Conservation (phyloP, 2,329 filamentous ascomycete species). For the Pyricularia grisea region DNA sequence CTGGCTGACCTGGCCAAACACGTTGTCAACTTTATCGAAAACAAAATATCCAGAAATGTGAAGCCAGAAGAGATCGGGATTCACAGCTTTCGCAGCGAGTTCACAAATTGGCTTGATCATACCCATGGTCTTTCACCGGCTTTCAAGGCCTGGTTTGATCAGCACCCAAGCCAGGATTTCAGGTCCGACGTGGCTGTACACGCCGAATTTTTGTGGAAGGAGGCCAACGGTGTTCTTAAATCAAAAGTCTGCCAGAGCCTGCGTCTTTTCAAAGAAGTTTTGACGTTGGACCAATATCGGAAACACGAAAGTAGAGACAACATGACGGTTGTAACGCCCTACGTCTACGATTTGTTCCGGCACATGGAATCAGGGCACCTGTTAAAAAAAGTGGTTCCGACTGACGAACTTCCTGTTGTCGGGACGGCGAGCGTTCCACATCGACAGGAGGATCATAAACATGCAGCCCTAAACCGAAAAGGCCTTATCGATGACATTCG, state of each 20-base stretch:
- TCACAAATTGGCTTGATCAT: slow-evolving; percentile 44
- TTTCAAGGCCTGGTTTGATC: slow-evolving; percentile 45
- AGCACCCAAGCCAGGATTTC: slow-evolving; percentile 48
- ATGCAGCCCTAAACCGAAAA: background rate
- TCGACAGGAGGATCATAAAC: background rate
- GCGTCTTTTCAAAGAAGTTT: slow-evolving; percentile 44
- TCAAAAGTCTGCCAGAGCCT: slow-evolving; percentile 15
- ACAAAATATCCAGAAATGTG: slow-evolving; percentile 15
- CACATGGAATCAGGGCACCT: slow-evolving; percentile 49
- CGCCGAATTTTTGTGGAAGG: slow-evolving; percentile 54
- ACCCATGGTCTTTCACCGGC: slow-evolving; percentile 29
- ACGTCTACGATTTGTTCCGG: slow-evolving; percentile 54
- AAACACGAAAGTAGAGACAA: slow-evolving; percentile 1
- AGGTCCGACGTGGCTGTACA: slow-evolving; percentile 50
- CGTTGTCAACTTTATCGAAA: slow-evolving; percentile 55
- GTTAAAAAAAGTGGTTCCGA: slow-evolving; percentile 27
- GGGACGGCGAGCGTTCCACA: background rate
- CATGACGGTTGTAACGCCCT: slow-evolving; percentile 60
- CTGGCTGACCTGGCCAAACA: slow-evolving; percentile 62
- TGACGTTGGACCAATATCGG: slow-evolving; percentile 24
- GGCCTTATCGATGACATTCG: background rate
- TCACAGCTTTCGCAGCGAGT: slow-evolving; percentile 45
- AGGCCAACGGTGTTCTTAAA: slow-evolving; percentile 41
- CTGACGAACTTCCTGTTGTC: background rate
- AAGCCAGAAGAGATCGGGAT: slow-evolving; percentile 28